Evolutionary conservation across 805 yeast genomes (phyloP), one percentile per base, ranked within the genome.

Genomic region (Metschnikowia reukaufii): DNA sequence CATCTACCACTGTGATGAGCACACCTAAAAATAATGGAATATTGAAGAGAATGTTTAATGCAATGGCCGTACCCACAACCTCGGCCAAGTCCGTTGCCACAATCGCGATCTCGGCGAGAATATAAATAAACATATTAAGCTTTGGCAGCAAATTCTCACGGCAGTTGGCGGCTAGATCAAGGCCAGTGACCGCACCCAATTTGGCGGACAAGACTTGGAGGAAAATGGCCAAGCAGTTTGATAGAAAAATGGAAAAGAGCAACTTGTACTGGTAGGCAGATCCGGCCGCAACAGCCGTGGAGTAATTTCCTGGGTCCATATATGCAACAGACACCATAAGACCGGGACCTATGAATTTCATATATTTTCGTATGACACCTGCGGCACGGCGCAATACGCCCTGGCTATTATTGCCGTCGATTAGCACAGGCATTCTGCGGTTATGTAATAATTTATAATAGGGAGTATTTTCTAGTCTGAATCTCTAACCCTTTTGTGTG

Each of bases 281-380:
- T n/a, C 96, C 96, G 1, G 95, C 94, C 7, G 94, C 87, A 12
- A 92, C 96, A 8, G 94, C 96, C 1, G 97, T 88, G 32, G 96
- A 86, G 66, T 91, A 92, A 68, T 94, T 92, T 4, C 99, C 99
- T 0, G 99, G 98, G 59, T 92, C 98, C 89, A 94, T 88, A 64
- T 91, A 94, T 0, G 97, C 92, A 29, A 92, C 96, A 4, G 91
- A 79, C 2, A 94, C 96, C 96, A 92, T 86, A 39, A 92, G 70
- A 0, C 99, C 98, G 0, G 98, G 98, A 0, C 98, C 98, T n/a
- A 92, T 74, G 62, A 86, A 87, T 51, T 73, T 67, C 34, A 73
- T 66, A 63, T 83, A 86, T 56, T 83, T 84, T 50, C 60, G 63
- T 21, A 67, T 36, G 9, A 55, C 50, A 4, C 47, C 47, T 10